Conservation (phyloP, 352 stramenopile genomes). For the Elongisporangium undulatum region DNA sequence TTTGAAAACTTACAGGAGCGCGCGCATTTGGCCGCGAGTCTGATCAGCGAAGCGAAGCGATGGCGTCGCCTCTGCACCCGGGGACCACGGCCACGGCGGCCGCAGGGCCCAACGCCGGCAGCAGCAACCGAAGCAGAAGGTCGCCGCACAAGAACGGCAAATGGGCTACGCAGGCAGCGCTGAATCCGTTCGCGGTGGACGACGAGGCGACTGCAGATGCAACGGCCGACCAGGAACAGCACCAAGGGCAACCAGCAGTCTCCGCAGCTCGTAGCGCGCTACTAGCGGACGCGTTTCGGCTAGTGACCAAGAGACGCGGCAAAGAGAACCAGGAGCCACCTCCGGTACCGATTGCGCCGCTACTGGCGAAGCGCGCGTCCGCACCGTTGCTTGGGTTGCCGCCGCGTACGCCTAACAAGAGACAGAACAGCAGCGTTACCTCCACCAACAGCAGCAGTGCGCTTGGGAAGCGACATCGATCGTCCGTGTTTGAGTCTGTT, state of each 20-base stretch:
- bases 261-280: neutral
- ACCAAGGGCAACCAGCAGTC: neutral
- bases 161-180: neutral
- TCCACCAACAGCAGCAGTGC: constrained; percentile 7
- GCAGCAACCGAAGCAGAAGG: neutral
- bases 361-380: neutral
- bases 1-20: neutral
- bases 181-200: neutral
- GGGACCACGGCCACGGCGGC: neutral
- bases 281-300: neutral
- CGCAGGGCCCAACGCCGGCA: neutral
- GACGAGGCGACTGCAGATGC: neutral
- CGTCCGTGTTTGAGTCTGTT: neutral
- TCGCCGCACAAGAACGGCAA: neutral
- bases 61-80: neutral
- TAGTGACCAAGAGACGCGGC: neutral
- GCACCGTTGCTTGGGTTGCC: neutral
- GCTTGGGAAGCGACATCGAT: constrained; percentile 12
- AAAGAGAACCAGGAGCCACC: neutral
- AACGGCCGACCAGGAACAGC: neutral
- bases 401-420: constrained; percentile 7
- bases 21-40: neutral
- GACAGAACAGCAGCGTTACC: neutral
- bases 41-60: neutral
- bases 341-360: neutral